phyloP scores from a whole-genome alignment of 306 rosid genomes.

The Quercus rubra region DNA sequence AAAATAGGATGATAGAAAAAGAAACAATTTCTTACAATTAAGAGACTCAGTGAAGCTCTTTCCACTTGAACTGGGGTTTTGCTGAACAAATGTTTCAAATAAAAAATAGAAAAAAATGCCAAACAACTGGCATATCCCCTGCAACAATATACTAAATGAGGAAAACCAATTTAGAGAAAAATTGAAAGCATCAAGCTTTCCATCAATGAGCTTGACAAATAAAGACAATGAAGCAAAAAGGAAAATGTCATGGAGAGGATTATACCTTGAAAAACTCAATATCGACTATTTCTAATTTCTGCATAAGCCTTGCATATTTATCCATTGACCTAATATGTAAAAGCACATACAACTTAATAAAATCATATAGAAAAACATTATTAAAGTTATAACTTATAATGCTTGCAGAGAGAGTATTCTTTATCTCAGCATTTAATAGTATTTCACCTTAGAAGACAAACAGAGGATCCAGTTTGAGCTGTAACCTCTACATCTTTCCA shows the following conservation, averaged over 20 bases:
- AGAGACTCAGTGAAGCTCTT: constrained; percentile 58
- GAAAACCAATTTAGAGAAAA: constrained; percentile 38
- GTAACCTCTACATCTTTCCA: constrained; percentile 59
- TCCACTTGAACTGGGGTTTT: constrained; percentile 60
- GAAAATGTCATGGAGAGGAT: constrained; percentile 13
- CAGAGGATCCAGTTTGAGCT: constrained; percentile 89
- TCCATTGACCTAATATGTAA: constrained; percentile 81
- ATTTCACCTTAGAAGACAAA: constrained; percentile 80
- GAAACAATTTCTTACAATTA: constrained; percentile 53
- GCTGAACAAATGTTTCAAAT: constrained; percentile 86
- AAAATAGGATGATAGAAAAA: neutral
- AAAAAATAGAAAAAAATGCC: constrained; percentile 71
- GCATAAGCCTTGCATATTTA: constrained; percentile 98
- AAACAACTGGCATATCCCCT: constrained; percentile 97
- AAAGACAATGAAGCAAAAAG: neutral
- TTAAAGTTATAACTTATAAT: neutral
- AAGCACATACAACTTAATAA: constrained; percentile 32
- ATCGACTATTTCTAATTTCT: constrained; percentile 75
- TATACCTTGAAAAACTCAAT: constrained; percentile 91
- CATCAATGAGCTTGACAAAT: constrained; percentile 13
- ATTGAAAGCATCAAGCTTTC: constrained; percentile 25
- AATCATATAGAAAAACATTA: constrained; percentile 15
- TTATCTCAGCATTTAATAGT: constrained; percentile 14
- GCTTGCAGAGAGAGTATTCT: neutral
- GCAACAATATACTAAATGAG: constrained; percentile 66